These are phyloP conservation scores for Mycena capillaripes DNA, from an alignment of 768 basidiomycete genomes.

Conservation along the genomic window DNA sequence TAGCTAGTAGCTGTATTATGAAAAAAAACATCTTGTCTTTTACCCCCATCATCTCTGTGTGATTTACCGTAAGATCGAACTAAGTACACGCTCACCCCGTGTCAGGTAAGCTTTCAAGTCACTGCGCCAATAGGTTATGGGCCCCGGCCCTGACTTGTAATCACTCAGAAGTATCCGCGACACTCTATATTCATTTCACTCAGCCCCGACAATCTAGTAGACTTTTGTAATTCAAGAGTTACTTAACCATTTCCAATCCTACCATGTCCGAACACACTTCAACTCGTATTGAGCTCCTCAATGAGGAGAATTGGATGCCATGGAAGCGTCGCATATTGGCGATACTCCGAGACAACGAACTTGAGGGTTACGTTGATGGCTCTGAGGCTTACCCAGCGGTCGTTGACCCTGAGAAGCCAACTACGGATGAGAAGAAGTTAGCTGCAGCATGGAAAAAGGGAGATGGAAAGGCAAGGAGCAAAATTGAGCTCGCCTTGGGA, in stretches of 20 bases:
- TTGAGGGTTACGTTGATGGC: conserved; percentile 12
- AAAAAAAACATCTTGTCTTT: too few species aligned
- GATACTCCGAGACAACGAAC: too few species aligned
- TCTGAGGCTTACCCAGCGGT: neutral
- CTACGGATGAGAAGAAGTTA: conserved; percentile 1
- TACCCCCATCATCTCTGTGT: too few species aligned
- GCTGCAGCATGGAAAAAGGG: conserved; percentile 9
- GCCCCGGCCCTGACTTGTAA: conserved; percentile 4
- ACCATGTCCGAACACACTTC: conserved; percentile 2
- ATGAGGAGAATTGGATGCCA: too few species aligned
- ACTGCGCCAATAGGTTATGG: conserved; percentile 18
- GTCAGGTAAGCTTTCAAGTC: too few species aligned
- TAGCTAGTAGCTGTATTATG: too few species aligned
- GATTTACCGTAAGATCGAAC: too few species aligned
- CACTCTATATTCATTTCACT: neutral
- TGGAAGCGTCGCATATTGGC: too few species aligned
- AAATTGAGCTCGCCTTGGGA: conserved; percentile 23
- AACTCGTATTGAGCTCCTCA: conserved; percentile 24
- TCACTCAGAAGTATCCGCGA: conserved; percentile 6
- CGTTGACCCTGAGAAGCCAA: conserved; percentile 7
- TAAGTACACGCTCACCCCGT: too few species aligned
- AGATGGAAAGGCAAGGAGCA: conserved; percentile 25
- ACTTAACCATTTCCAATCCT: neutral
- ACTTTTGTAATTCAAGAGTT: neutral
- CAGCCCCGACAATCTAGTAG: neutral